Conservation (phyloP, 352 stramenopile genomes). For the Pythium pectinolyticum region DNA sequence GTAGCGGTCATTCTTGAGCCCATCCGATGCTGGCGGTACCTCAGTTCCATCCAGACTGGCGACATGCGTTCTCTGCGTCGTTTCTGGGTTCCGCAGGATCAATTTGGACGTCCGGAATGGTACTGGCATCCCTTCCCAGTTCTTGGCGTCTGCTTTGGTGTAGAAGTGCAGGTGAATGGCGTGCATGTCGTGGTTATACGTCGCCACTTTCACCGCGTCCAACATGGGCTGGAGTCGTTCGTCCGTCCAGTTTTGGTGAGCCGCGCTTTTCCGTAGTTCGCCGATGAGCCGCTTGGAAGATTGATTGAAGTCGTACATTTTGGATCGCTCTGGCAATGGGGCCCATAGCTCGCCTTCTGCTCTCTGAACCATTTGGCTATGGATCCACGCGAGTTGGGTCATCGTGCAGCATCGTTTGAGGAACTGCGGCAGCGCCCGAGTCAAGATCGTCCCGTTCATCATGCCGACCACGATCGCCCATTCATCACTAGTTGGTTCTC, state of each 20-base stretch:
- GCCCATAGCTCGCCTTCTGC: conserved; percentile 18
- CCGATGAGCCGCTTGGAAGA: neutral
- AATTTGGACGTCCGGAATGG: conserved; percentile 1
- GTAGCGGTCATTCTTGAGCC: conserved; percentile 11
- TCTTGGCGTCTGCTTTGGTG: neutral
- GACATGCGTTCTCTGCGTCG: neutral
- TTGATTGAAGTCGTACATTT: conserved; percentile 15
- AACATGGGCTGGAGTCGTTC: neutral
- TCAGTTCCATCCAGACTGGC: neutral
- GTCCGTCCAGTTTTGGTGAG: neutral
- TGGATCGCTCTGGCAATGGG: neutral
- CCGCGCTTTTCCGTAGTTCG: neutral
- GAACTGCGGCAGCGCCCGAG: conserved; percentile 3
- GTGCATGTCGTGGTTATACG: conserved; percentile 4
- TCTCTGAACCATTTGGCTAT: neutral
- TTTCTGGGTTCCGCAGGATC: neutral
- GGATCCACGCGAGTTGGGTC: conserved; percentile 5
- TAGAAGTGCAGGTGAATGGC: conserved; percentile 18
- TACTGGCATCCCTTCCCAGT: conserved; percentile 5
- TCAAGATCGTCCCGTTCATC: conserved; percentile 9
- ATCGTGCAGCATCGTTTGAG: conserved; percentile 22
- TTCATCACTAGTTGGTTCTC: conserved; percentile 4
- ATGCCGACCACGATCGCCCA: conserved; percentile 13
- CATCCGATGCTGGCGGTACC: neutral
- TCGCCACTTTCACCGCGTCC: neutral